Conservation (phyloP, 2,329 filamentous ascomycete genomes). For the Pyrenophora tritici-repentis region DNA sequence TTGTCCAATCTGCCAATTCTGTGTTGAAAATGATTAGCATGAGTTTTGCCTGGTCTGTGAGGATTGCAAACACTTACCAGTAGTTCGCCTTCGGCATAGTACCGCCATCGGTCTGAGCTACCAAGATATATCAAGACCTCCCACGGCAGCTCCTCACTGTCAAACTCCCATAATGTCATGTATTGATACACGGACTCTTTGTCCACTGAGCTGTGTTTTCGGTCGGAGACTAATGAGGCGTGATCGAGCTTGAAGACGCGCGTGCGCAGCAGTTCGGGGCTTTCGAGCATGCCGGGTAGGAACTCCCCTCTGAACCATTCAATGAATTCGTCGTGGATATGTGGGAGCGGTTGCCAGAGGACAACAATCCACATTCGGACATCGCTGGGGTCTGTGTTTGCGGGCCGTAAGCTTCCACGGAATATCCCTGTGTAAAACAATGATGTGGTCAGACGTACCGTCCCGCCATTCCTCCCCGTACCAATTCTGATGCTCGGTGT, state of each 20-base stretch:
- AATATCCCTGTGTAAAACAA: not conserved
- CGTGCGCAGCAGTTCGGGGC: slow-evolving; percentile 17
- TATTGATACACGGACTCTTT: slow-evolving; percentile 14
- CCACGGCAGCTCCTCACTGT: slow-evolving; percentile 21
- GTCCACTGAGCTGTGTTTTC: slow-evolving; percentile 7
- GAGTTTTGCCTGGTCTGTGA: not conserved
- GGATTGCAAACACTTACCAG: slow-evolving; percentile 7
- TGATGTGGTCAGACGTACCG: slow-evolving; percentile 6
- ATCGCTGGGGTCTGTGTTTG: slow-evolving; percentile 11
- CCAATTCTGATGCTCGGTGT: slow-evolving; percentile 13
- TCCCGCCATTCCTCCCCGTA: slow-evolving; percentile 17
- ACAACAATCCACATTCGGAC: slow-evolving; percentile 20
- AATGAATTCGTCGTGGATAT: slow-evolving; percentile 16
- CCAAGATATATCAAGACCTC: slow-evolving; percentile 23
- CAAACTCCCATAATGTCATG: slow-evolving; percentile 24
- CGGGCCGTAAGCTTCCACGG: slow-evolving; percentile 1
- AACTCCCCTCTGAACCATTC: slow-evolving; percentile 19
- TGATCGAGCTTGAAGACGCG: slow-evolving; percentile 21
- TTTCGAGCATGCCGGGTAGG: slow-evolving; percentile 20
- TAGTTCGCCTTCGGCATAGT: slow-evolving; percentile 16
- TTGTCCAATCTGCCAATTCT: slow-evolving; percentile 20
- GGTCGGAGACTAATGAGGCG: slow-evolving; percentile 7
- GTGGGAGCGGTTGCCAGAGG: slow-evolving; percentile 15
- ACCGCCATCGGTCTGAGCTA: slow-evolving; percentile 18
- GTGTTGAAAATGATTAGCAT: not conserved